phyloP scores from a whole-genome alignment of 2,329 filamentous ascomycete genomes.

The Incumbomyces lentus region DNA sequence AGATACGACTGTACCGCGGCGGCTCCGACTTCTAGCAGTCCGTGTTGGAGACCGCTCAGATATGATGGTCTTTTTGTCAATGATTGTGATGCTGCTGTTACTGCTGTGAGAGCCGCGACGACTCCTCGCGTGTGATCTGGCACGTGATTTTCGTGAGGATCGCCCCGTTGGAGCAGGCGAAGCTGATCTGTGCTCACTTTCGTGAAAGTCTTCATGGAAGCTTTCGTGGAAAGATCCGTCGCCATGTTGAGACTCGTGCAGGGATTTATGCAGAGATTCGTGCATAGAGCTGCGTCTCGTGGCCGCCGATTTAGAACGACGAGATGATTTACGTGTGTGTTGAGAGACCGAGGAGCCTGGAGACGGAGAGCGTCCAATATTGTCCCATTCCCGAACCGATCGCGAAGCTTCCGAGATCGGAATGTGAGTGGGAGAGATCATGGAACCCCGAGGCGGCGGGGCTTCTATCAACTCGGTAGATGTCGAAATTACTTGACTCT shows the following conservation, averaged over 20 bases:
- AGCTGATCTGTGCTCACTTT: conserved; percentile 1
- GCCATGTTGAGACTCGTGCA: conserved; percentile 3
- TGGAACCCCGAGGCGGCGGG: conserved; percentile 11
- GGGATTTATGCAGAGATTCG: conserved; percentile 21
- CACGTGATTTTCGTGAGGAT: conserved; percentile 12
- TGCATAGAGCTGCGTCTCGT: background rate
- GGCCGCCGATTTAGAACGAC: background rate
- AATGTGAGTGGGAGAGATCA: conserved; percentile 3
- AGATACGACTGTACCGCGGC: conserved; percentile 25
- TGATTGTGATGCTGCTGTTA: background rate
- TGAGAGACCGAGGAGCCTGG: conserved; percentile 16
- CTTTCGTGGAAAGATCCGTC: conserved; percentile 18
- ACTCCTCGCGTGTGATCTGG: background rate
- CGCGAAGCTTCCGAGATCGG: conserved; percentile 22
- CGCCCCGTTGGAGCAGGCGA: conserved; percentile 5
- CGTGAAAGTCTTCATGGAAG: conserved; percentile 9
- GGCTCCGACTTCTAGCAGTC: conserved; percentile 14
- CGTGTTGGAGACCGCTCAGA: conserved; percentile 7
- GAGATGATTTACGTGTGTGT: background rate
- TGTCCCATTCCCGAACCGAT: conserved; percentile 27
- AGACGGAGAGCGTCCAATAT: conserved; percentile 16
- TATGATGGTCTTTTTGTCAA: conserved; percentile 5
- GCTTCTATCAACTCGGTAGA: conserved; percentile 25
- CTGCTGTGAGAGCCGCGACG: background rate
- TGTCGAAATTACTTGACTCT: conserved; percentile 16